Conservation (phyloP, 1,139 yeast species). For the Protomyces arabidopsidicola region DNA sequence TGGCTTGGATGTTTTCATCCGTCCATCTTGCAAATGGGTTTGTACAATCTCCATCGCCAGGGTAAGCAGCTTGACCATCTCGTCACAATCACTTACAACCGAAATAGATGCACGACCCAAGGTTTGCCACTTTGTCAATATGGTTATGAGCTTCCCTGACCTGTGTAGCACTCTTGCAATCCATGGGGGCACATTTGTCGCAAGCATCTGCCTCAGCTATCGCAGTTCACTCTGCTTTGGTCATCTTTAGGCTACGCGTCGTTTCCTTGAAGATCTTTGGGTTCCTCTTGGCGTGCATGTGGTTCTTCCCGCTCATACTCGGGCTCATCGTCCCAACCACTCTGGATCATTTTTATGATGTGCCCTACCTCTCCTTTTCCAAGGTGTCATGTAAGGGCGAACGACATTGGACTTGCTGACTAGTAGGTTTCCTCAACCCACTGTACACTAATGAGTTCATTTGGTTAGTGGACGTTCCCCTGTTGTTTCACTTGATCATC, state of each 20-base stretch:
- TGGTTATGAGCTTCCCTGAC: too few species aligned
- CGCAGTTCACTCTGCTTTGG: background rate
- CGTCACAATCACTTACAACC: too few species aligned
- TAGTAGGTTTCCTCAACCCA: background rate
- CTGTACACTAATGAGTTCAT: background rate
- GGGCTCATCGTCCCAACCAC: background rate
- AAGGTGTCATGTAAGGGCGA: background rate
- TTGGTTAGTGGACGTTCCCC: background rate
- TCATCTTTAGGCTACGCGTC: background rate
- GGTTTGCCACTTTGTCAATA: background rate
- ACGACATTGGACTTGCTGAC: background rate
- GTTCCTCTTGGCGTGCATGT: background rate
- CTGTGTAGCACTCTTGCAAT: background rate
- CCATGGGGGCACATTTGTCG: background rate
- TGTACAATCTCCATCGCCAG: background rate
- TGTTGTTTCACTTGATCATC: background rate
- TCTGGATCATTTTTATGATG: background rate
- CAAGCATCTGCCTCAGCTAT: background rate
- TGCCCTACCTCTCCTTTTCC: background rate
- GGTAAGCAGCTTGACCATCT: too few species aligned
- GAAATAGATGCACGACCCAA: background rate
- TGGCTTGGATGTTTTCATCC: background rate
- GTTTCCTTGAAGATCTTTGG: background rate
- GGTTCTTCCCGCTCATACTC: background rate
- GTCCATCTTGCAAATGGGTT: background rate